Conservation (phyloP, 805 yeast species). For the Candida fluviatilis region DNA sequence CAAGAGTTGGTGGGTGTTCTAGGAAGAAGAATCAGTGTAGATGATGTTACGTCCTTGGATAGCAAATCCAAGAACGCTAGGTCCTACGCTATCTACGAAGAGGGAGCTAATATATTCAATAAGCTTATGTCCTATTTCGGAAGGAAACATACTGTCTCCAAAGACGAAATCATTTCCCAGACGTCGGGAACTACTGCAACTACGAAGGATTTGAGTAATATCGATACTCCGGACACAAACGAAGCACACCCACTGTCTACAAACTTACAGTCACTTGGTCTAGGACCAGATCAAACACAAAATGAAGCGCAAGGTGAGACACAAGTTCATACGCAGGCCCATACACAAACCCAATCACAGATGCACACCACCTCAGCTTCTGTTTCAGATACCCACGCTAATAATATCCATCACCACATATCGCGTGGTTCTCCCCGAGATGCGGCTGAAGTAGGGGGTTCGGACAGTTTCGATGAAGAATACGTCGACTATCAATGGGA, state of each 20-base stretch:
- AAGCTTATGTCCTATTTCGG: background rate
- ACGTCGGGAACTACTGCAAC: background rate
- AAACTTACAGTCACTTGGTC: no score
- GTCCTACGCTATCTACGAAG: constrained; percentile 1
- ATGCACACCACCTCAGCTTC: no score
- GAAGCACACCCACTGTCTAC: no score
- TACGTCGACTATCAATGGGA: constrained; percentile 4
- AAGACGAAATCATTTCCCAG: background rate
- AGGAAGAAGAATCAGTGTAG: constrained; percentile 54
- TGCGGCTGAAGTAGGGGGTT: no score
- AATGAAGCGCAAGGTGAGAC: no score
- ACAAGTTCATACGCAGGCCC: no score
- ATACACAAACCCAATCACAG: no score
- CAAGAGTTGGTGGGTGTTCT: constrained; percentile 54
- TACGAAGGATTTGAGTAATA: background rate
- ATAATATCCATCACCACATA: no score
- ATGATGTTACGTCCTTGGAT: constrained; percentile 25
- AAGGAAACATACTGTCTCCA: background rate
- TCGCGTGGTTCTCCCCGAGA: no score
- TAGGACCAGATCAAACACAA: no score
- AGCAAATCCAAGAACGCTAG: background rate
- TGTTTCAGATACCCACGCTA: no score
- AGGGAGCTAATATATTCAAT: constrained; percentile 1
- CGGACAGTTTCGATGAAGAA: constrained; percentile 5
- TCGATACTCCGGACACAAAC: no score